Base-by-base conservation (phyloP, 208 protist genomes). In the Leptomonas seymouri region DNA sequence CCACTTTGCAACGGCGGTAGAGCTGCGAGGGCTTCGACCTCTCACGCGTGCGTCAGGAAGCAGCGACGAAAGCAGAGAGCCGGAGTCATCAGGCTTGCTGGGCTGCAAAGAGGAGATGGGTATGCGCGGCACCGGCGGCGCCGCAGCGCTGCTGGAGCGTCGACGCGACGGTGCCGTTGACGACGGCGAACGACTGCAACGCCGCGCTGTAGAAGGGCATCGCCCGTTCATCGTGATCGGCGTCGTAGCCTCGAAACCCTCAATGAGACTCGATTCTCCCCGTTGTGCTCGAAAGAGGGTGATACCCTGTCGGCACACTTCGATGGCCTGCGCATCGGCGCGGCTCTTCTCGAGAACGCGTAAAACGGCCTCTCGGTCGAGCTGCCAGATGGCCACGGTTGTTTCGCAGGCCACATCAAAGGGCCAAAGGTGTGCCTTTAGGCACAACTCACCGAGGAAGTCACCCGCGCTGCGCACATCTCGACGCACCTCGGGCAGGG, bases 231-330 rank as follows among this genome's bases (percentile, higher is more conserved):
- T 27, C 28, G 51, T 8, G 45, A 27, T 20, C 0, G 78, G 57
- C 7, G 50, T 63, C 5, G 71, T 67, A 14, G 56, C 49, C 12
- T 72, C 55, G 62, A 75, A 79, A 21, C 74, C 75, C 51, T 89
- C 88, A 21, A 81, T 58, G 45, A 93, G 74, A 62, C 83, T 93
- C 20, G 68, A 58, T 25, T 79, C 71, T 0, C 90, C 87, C 34
- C 85, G 68, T 56, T 90, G 90, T 30, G 81, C 77, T 14, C 82
- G 78, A 71, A 84, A 93, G 62, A 95, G 81, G 7, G 61, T 72
- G 60, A 95, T 86, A 57, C 91, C 91, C 61, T 92, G 88, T 18
- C 86, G 82, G 58, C 86, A 92, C 54, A 94, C 84, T 49, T 91
- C 87, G 31, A 82, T 60, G 7, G 91, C 91, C 75, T 96, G 91